Base-by-base conservation (phyloP, 2,329 filamentous ascomycete species). In the Sporothrix protearum region DNA sequence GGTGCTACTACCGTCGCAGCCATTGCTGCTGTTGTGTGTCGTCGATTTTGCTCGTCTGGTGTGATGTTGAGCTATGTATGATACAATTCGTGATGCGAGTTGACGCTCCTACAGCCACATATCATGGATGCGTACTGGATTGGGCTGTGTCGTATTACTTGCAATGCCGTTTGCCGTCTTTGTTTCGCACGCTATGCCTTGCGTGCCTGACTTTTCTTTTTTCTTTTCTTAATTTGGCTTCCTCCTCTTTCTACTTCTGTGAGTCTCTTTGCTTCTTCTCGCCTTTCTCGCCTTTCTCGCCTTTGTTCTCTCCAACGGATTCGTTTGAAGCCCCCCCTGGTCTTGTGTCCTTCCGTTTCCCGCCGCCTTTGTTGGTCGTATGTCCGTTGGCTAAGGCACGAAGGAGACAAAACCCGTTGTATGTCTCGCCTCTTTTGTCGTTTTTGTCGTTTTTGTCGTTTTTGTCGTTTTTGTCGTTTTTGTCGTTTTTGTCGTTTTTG, bases 111-210 rank as follows among this genome's bases (percentile, higher is more conserved):
- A 42, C 64, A 47, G 42, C 47, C 64, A 39, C 64, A 39, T 53
- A 68, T 53, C 36, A 53, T 25, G 49, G 10, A 42, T 9, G 12
- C 47, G 49, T n/a, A 16, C 14, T 55, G 25, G 25, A 9, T 33
- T 67, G 28, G 66, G 51, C 22, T 57, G 66, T 28, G 49, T 33
- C 39, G 25, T 28, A n/a, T 22, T 8, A 22, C 5, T 42, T 42
- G 49, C 66, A 55, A 68, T 69, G 6, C 51, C 67, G 51, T 57
- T 69, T 69, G 67, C 7, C 67, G 67, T 59, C 51, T 68, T 68
- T 68, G 66, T 55, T 19, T 61, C 39, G 53, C 67, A 47, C 67
- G 67, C 39, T 69, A 47, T 61, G 25, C 53, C 68, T 61, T 69
- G 68, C 66, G 49, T 42, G 33, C 30, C 47, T 57, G 36, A 1